Conservation (phyloP, 768 basidiomycete genomes). For the Fomitopsis serialis region DNA sequence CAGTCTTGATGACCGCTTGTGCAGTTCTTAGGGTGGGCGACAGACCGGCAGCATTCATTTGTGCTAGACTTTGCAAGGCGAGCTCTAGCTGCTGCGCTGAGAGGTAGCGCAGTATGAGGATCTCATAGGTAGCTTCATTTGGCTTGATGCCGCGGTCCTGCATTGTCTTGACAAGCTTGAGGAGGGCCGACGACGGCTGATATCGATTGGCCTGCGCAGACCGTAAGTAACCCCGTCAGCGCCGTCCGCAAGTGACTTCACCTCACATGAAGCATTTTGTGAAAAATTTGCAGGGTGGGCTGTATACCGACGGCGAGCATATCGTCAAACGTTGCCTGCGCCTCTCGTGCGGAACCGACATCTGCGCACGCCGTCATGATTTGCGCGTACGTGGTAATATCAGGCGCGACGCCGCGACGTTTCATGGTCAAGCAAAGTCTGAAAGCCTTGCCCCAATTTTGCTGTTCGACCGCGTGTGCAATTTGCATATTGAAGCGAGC, state of each 20-base stretch:
- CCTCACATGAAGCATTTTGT: constrained; percentile 55
- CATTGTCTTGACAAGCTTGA: constrained; percentile 51
- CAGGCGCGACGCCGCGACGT: constrained; percentile 42
- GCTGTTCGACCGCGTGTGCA: constrained; percentile 30
- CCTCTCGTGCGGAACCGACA: constrained; percentile 41
- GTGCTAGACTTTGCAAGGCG: constrained; percentile 53
- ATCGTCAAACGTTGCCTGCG: constrained; percentile 65
- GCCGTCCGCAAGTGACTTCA: constrained; percentile 1
- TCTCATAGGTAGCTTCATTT: constrained; percentile 48
- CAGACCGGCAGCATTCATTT: constrained; percentile 49
- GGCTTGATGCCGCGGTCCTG: constrained; percentile 39
- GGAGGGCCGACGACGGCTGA: constrained; percentile 4
- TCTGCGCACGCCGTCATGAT: constrained; percentile 46
- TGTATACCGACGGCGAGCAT: constrained; percentile 48
- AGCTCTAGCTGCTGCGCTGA: constrained; percentile 54
- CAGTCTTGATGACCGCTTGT: constrained; percentile 47
- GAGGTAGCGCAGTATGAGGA: constrained; percentile 44
- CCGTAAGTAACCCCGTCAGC: constrained; percentile 1
- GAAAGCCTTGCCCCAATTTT: constrained; percentile 37
- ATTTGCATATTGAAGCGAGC: constrained; percentile 26
- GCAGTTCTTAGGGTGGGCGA: constrained; percentile 44
- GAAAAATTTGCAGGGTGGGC: constrained; percentile 49
- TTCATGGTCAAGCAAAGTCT: constrained; percentile 55
- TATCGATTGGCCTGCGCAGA: constrained; percentile 41
- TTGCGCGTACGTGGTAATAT: constrained; percentile 48